Evolutionary conservation across 495 filamentous ascomycete species (phyloP), one percentile per base, ranked within the genome.

Genomic region (Pyrenopolyporus hunteri): DNA sequence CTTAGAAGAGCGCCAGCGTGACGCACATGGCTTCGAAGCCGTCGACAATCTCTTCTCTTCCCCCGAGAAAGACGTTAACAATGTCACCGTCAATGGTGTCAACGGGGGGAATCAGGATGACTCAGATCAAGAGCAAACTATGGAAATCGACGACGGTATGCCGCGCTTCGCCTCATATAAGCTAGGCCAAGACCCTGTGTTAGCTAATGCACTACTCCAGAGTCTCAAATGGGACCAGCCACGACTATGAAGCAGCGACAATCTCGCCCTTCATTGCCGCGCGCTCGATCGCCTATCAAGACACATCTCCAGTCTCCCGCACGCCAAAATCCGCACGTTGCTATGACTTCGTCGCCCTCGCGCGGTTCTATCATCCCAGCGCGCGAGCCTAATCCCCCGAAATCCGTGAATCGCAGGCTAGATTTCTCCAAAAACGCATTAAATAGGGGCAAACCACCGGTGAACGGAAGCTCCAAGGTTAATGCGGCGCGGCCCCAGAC

Each of bases 11-110:
- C 90, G 90, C 33, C 76, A 88, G 47, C 87, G 91, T 75, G 92
- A 98, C 75, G 94, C 92, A 70, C 78, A 96, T 81, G 94, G 95
- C 72, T 83, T 98, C 75, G 92, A 98, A 72, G 85, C 86, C 28
- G 81, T 96, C 48, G 88, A 91, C 19, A 82, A 82, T 43, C 84
- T 97, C 62, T 98, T 97, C 74, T 97, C 92, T 2, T 96, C 93
- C 8, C 93, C 93, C 23, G 85, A 81, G 51, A 89, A 87, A 57
- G 71, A 80, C 4, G 78, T 84, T 14, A 39, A 51, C 17, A 57
- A 66, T 48, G 45, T n/a, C 11, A 16, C 39, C 3, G 29, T 31
- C 19, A 60, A 66, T 31, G 51, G 46, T 2, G 20, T 78, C 72
- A 39, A 73, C 72, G 45, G 69, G 6, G 56, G 52, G n/a, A 26